Evolutionary conservation across 2,329 filamentous ascomycete species (phyloP), one percentile per base, ranked within the genome.

Genomic region (Neoscytalidium dimidiatum): DNA sequence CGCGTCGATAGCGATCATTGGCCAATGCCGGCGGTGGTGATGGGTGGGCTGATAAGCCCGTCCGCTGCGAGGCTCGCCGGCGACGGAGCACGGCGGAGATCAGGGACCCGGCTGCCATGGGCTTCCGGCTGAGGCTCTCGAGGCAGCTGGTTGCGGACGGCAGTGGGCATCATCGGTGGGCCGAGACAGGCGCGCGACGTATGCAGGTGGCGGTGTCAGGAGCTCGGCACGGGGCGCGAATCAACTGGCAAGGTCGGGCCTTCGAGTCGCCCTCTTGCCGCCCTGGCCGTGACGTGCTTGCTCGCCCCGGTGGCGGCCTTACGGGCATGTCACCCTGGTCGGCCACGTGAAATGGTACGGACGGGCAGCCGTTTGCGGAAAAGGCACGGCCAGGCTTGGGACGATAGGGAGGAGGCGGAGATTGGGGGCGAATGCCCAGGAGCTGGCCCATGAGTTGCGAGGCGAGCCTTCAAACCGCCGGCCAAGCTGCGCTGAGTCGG

Each of bases 1-100:
- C 56, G 56, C 19, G 38, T 19, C 44, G 53, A 60, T 60, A 46
- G 56, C 56, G 56, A 48, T 60, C 56, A 60, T 23, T 60, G 56
- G 56, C 56, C 56, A 60, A 60, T 60, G 56, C 53, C 35, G 14
- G 53, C 8, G 14, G 21, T 23, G 35, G 17, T 43, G 35, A 57
- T 44, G 53, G 53, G 29, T n/a, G 53, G 3, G 23, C 23, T 57
- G 53, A 57, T 57, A 57, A 57, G 53, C 53, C 44, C 29, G 53
- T 29, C 53, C 53, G 9, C 35, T 13, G 53, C 14, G 21, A 44
- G 35, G 35, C 35, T 44, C 23, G 23, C 52, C 8, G 53, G 21
- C n/a, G 41, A 33, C 56, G 56, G 56, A 46, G 28, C 28, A 21
- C 26, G 41, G 14, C 14, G 56, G 56, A 14, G 56, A 60, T 60